Evolutionary conservation across 208 protist species (phyloP).

Genomic region (Trypanosoma congolense): DNA sequence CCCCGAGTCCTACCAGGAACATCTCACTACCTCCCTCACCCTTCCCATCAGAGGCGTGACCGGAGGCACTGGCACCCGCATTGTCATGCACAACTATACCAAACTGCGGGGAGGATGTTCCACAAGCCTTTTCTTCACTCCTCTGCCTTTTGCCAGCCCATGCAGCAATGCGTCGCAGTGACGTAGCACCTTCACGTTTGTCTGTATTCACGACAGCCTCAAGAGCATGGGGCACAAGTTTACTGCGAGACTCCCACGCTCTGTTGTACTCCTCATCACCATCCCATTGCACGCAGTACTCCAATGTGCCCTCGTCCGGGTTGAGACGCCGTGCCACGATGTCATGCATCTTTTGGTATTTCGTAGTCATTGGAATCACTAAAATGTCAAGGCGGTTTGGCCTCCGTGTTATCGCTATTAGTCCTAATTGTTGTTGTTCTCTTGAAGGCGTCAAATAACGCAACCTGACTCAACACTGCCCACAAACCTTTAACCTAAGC

Average conservation of each 20-base stretch:
- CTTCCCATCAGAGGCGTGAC: background rate
- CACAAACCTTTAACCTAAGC: too few species aligned
- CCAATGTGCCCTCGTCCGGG: slow-evolving; percentile 41
- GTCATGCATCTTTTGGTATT: slow-evolving; percentile 34
- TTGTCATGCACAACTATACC: slow-evolving; percentile 5
- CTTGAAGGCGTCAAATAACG: too few species aligned
- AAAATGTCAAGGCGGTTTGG: too few species aligned
- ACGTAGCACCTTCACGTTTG: slow-evolving; percentile 27
- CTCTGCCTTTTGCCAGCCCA: slow-evolving; percentile 21
- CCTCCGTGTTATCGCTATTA: too few species aligned
- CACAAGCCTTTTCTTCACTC: background rate
- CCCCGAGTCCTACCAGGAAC: slow-evolving; percentile 48
- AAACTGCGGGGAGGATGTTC: background rate
- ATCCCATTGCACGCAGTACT: slow-evolving; percentile 57
- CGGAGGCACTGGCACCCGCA: background rate
- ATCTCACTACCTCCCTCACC: slow-evolving; percentile 7
- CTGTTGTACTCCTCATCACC: slow-evolving; percentile 19
- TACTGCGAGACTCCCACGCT: slow-evolving; percentile 60
- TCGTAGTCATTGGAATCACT: too few species aligned
- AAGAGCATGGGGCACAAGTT: slow-evolving; percentile 32
- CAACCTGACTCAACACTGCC: too few species aligned
- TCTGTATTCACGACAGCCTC: slow-evolving; percentile 38
- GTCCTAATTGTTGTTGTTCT: too few species aligned
- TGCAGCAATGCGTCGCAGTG: slow-evolving; percentile 16
- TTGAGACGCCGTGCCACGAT: slow-evolving; percentile 40